phyloP scores from a whole-genome alignment of 2,329 filamentous ascomycete species.

The Colletotrichum limetticola region DNA sequence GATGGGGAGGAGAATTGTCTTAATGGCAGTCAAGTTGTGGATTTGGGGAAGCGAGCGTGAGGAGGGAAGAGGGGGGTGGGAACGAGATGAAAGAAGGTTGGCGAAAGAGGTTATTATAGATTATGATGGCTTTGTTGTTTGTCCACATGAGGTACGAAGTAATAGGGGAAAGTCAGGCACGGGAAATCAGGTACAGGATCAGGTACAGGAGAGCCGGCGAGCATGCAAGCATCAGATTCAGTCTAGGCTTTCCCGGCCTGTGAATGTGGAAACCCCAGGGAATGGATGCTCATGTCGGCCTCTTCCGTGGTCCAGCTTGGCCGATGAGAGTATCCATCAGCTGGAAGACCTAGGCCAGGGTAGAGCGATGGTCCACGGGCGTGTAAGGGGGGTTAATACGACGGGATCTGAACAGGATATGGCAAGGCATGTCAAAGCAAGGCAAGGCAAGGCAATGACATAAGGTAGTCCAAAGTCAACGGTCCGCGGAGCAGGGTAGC shows the following conservation, averaged over 20 bases:
- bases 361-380: not conserved
- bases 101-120: constrained; percentile 23
- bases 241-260: not conserved
- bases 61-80: not conserved
- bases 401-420: not conserved
- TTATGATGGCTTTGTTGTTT: not conserved
- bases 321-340: not conserved
- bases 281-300: not conserved
- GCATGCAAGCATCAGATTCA: not conserved
- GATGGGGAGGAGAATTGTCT: constrained; percentile 16
- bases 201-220: not conserved
- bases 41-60: constrained; percentile 20
- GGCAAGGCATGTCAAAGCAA: not conserved
- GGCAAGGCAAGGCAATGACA: not conserved
- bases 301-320: not conserved
- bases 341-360: not conserved
- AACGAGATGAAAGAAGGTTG: not conserved
- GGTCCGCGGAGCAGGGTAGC: not conserved
- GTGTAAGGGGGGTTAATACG: not conserved
- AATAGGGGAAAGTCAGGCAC: not conserved
- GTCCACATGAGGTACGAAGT: too few species aligned
- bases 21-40: constrained; percentile 11
- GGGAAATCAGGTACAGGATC: not conserved
- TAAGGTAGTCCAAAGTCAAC: not conserved
- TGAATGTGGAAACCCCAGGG: not conserved